Base-by-base conservation (phyloP, 306 rosid genomes). In the Acacia confusa region DNA sequence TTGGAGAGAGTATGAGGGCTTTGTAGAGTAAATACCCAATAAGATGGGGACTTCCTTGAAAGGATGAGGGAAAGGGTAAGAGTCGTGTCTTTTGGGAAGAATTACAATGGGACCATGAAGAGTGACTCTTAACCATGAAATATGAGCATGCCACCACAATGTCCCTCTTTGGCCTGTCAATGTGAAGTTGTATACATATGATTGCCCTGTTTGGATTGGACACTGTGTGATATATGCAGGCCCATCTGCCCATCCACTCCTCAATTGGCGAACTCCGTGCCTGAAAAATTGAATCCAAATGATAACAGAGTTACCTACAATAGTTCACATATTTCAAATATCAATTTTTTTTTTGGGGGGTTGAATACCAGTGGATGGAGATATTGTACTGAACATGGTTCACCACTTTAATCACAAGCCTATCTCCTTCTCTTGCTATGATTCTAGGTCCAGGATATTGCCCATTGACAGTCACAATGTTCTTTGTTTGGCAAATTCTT, bases 371-470 rank as follows among this genome's bases (percentile, higher is more conserved):
- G 60, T 92, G 97, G 65, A 92, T 70, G 24, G 91, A 55, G 53
- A 91, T 64, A 66, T 92, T 92, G 84, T 91, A 17, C 14, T 76
- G 87, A 22, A 92, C 92, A 19, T 84, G 90, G 75, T 92, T 92
- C 65, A 86, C 88, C 53, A 92, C 95, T 88, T 89, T 82, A 40
- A 92, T 75, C 27, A 86, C 64, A 2, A 91, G 79, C 70, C 92
- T 84, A 14, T 92, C 92, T 1, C 97, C 95, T 87, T 92, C 97
- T 83, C 97, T 84, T 28, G 97, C 92, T n/a, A 89, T 79, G 84
- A 92, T 87, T 60, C 87, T 77, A 47, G 97, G 95, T 65, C 95
- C 92, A 0, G 95, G 95, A 74, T 79, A 89, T 80, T 80, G 83
- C 30, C 95, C 94, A 30, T 92, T 92, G 8, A 91, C 97, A 1